These are phyloP conservation scores for Hylodesmum podocarpum DNA, from an alignment of 306 rosid species.

Conservation along the genomic window DNA sequence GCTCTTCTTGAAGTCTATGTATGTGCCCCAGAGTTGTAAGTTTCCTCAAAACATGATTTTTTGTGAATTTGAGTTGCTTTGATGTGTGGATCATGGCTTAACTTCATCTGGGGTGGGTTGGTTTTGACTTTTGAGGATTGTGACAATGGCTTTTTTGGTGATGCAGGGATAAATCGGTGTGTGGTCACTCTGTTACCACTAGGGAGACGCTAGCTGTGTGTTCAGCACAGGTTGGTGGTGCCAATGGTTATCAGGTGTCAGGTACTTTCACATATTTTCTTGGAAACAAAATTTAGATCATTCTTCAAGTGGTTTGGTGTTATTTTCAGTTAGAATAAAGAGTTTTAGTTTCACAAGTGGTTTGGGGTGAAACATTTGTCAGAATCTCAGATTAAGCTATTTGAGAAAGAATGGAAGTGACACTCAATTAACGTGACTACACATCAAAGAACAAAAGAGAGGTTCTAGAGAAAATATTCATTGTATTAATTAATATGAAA, in stretches of 20 bases:
- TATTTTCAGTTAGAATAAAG: background rate
- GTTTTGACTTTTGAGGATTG: background rate
- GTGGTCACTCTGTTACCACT: constrained; percentile 53
- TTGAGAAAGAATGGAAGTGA: too few relatives aligned
- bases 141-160: background rate
- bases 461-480: too few relatives aligned
- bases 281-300: background rate
- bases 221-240: constrained; percentile 43
- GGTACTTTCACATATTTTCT: constrained; percentile 22
- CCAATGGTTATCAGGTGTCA: constrained; percentile 51
- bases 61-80: background rate
- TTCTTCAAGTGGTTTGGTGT: background rate
- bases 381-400: too few relatives aligned
- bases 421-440: too few relatives aligned
- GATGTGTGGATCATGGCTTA: background rate
- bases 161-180: constrained; percentile 46
- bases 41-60: background rate
- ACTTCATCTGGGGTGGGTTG: background rate
- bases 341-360: background rate
- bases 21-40: constrained; percentile 54
- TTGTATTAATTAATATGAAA: too few relatives aligned
- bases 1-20: constrained; percentile 41
- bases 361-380: too few relatives aligned
- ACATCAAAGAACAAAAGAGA: too few relatives aligned
- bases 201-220: constrained; percentile 46